Conservation (phyloP, 2,329 filamentous ascomycete species). For the Echinosphaeria canescens region DNA sequence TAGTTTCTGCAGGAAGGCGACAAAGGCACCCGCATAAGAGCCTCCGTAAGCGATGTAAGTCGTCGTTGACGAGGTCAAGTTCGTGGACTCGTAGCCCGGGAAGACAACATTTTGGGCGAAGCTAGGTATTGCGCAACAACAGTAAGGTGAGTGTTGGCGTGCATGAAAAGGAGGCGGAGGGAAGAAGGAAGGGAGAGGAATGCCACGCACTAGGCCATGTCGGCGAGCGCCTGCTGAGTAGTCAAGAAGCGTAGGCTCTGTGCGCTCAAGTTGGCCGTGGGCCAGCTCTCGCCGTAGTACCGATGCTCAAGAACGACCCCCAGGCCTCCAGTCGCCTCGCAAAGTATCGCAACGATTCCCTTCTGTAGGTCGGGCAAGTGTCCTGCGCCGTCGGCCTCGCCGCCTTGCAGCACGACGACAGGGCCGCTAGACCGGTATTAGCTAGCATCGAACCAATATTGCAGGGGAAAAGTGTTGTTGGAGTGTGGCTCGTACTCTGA, state of each 20-base stretch:
- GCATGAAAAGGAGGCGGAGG: too few relatives aligned
- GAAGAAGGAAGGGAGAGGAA: too few relatives aligned
- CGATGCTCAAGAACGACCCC: conserved; percentile 71
- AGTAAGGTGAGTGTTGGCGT: too few relatives aligned
- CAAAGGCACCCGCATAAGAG: conserved; percentile 65
- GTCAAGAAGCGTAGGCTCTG: conserved; percentile 62
- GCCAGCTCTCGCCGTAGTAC: conserved; percentile 65
- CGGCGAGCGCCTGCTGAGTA: conserved; percentile 64
- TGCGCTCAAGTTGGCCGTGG: conserved; percentile 39
- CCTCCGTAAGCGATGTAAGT: conserved; percentile 69
- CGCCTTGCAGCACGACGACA: conserved; percentile 54
- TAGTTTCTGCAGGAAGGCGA: conserved; percentile 50
- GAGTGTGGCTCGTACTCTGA: conserved; percentile 57
- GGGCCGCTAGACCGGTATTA: conserved; percentile 62
- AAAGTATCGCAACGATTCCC: conserved; percentile 51
- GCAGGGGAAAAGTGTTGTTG: conserved; percentile 41
- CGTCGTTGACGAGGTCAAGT: conserved; percentile 41
- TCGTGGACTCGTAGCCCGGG: conserved; percentile 40
- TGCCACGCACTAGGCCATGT: conserved; percentile 66
- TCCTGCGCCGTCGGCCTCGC: conserved; percentile 42
- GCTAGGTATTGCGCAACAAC: too few relatives aligned
- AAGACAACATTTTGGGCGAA: conserved; percentile 58
- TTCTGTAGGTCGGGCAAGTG: conserved; percentile 55
- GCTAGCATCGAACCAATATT: conserved; percentile 68
- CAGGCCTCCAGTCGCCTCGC: conserved; percentile 48